phyloP scores from a whole-genome alignment of 108 stramenopile species.

The Parietichytrium sp. region DNA sequence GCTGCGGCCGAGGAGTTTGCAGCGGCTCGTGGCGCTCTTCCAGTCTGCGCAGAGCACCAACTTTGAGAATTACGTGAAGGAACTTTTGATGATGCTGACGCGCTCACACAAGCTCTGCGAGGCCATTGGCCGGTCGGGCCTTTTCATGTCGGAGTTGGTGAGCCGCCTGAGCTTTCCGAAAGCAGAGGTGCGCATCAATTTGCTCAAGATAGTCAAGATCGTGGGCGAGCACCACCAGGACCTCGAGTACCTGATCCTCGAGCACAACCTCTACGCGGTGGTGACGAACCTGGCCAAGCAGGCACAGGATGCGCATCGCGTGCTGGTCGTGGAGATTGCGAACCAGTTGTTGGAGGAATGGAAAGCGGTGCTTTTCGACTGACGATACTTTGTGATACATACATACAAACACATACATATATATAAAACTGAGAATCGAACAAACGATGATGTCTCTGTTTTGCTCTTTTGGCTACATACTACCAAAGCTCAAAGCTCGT shows the following conservation, averaged over 20 bases:
- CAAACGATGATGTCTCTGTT: no score
- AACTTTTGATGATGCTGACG: slow-evolving; percentile 17
- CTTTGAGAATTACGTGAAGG: slow-evolving; percentile 35
- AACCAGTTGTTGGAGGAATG: slow-evolving; percentile 29
- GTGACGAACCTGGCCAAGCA: slow-evolving; percentile 30
- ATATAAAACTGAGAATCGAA: no score
- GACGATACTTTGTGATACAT: no score
- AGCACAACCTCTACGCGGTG: slow-evolving; percentile 20
- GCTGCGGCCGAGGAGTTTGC: not conserved
- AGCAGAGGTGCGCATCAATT: slow-evolving; percentile 31
- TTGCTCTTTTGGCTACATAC: no score
- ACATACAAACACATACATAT: no score
- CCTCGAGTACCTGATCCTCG: slow-evolving; percentile 30
- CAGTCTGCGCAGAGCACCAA: slow-evolving; percentile 15
- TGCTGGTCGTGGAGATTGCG: slow-evolving; percentile 27
- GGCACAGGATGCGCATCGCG: slow-evolving; percentile 27
- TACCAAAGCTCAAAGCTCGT: no score
- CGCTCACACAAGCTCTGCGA: slow-evolving; percentile 4
- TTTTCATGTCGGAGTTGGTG: slow-evolving; percentile 33
- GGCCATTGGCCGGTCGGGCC: slow-evolving; percentile 17
- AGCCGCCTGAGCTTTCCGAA: slow-evolving; percentile 27
- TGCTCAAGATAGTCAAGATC: slow-evolving; percentile 37
- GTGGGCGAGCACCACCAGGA: slow-evolving; percentile 36
- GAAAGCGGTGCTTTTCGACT: not conserved
- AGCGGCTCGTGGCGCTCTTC: slow-evolving; percentile 26